Evolutionary conservation across 345 rosid genomes (phyloP), one percentile per base, ranked within the genome.

Genomic region (Eucalyptus pauciflora): DNA sequence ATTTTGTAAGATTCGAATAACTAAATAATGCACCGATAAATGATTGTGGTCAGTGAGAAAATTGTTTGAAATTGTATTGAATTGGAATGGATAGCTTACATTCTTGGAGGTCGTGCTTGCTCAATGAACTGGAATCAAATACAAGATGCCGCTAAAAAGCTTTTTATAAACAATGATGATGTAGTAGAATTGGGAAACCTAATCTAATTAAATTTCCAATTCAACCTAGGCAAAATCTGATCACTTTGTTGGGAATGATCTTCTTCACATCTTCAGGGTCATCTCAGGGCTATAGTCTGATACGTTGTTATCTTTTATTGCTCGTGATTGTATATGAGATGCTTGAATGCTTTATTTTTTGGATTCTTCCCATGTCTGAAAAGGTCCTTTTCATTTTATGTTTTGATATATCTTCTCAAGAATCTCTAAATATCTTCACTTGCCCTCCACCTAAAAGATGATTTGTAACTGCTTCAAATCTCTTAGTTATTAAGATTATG

Each of bases 1-100:
- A 60, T 12, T 60, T 60, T 60, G 8, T 60, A 27, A 60, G 29
- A 24, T 2, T 56, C 1, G 14, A 13, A 60, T 60, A 13, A 25
- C 7, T 60, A 6, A 11, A 60, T 25, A 60, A 60, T 11, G 67
- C 14, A 25, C 31, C 1, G 0, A 27, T 27, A 27, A 25, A 24
- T 87, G 27, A 87, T 41, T 4, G 7, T 18, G 20, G 2, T 3
- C 0, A 7, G 1, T 2, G 1, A 86, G 10, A 24, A 58, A 41
- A 60, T 18, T 58, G 41, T 22, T 22, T 29, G n/a, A 43, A 22
- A 60, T 29, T 60, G 4, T 60, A 27, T 60, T 27, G 69, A 60
- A 60, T 62, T 13, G 76, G 18, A n/a, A n/a, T 13, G 3, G 37
- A n/a, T 64, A 29, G 9, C 71, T 64, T 27, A 60, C 69, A 6